Base-by-base conservation (phyloP, 2,329 filamentous ascomycete genomes). In the Penicillium sp. region DNA sequence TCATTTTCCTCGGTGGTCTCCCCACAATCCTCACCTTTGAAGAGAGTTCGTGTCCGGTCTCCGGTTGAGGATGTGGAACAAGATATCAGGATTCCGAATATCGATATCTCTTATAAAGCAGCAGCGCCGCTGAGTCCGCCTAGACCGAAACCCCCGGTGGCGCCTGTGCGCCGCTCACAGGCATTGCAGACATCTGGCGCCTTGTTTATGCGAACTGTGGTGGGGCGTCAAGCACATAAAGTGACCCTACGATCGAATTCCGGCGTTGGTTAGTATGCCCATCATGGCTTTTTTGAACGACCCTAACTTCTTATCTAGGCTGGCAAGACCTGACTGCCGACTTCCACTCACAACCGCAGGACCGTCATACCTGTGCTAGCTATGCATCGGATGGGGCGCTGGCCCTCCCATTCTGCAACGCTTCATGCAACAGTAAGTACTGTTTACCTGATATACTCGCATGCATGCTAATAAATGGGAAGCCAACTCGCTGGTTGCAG, bases 401-500 rank as follows among this genome's bases (percentile, higher is more conserved):
- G 40, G 77, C 80, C 2, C 72, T 88, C 34, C 87, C 87, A 4
- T 89, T 89, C 67, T 88, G 84, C 68, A 82, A 82, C 38, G 78
- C 83, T 40, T 79, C 82, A 54, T 88, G 86, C 69, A 87, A 89
- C 61, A 86, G 83, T 83, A 73, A 72, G 81, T 75, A 4, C 38
- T 44, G 11, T 47, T 18, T 9, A 13, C 27, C 6, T 23, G 26
- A 1, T 18, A 41, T 39, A 10, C 45, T 26, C 8, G 11, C 16
- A n/a, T 45, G 29, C 62, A 57, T 57, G 58, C 59, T 65, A 56
- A 68, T 46, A 23, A 48, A 65, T 47, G 7, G 53, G 41, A 11
- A 84, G 82, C 81, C 55, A 88, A 88, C 68, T 82, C 85, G 7
- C 75, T 90, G 9, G 79, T 89, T 54, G 87, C 87, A 3, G 77